phyloP scores from a whole-genome alignment of 768 basidiomycete genomes.

The Lenzites betulinus region DNA sequence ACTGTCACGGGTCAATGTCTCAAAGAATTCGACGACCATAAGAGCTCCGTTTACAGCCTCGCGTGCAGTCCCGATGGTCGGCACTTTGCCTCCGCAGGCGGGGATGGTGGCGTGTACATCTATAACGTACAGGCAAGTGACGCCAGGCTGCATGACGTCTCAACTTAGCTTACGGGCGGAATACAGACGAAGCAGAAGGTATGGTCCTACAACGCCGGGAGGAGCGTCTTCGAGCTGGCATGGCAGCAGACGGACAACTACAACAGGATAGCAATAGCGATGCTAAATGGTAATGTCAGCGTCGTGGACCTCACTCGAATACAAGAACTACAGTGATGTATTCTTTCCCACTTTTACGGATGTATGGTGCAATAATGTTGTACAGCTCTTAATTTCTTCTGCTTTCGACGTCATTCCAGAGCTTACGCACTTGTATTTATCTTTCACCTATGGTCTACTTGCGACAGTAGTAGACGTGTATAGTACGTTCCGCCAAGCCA shows the following conservation, averaged over 20 bases:
- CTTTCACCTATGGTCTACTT: constrained; percentile 12
- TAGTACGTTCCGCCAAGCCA: no score
- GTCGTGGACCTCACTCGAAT: constrained; percentile 63
- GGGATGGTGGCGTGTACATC: constrained; percentile 75
- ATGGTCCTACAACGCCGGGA: constrained; percentile 67
- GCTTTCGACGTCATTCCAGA: background rate
- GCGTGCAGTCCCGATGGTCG: constrained; percentile 75
- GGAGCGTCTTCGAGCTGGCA: constrained; percentile 74
- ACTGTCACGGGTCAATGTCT: constrained; percentile 75
- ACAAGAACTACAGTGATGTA: constrained; percentile 28
- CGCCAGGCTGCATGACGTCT: background rate
- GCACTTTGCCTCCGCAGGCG: constrained; percentile 75
- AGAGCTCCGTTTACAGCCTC: constrained; percentile 69
- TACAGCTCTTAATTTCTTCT: background rate
- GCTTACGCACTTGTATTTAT: constrained; percentile 5
- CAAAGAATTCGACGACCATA: constrained; percentile 70
- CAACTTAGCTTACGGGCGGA: background rate
- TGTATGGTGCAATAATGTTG: background rate
- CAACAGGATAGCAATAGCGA: constrained; percentile 67
- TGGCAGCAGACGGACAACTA: constrained; percentile 61
- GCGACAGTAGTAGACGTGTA: constrained; percentile 7
- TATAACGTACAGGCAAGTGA: constrained; percentile 65
- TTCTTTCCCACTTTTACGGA: background rate
- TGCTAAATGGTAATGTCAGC: constrained; percentile 69
- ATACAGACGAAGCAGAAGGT: constrained; percentile 43